Base-by-base conservation (phyloP, 371 early-diverging fungal species). In the Gilbertella persicaria region DNA sequence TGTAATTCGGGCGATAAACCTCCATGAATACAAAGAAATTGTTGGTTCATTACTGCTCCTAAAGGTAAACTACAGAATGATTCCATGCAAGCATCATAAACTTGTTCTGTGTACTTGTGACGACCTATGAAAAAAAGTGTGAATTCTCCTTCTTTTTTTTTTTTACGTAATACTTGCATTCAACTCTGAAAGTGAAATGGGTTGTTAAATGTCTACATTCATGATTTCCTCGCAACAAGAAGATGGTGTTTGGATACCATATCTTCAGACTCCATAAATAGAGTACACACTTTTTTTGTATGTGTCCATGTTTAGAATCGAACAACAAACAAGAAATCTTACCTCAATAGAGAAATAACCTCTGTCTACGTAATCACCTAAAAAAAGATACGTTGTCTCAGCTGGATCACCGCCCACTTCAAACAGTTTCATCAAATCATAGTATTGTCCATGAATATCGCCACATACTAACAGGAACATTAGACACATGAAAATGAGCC, bases 401-500 rank as follows among this genome's bases (percentile, higher is more conserved):
- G 87, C 86, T 23, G 99, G 98, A 62, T 92, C 87, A 16, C 99
- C 99, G 38, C 97, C 95, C 13, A 97, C 94, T 66, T 97, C 94
- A 70, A 99, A 96, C 19, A 99, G 80, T 66, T 96, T 97, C 90
- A 99, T 91, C 63, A 99, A 80, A 75, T 99, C 99, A 64, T 87
- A 96, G 73, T 89, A 99, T 73, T 99, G 99, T 8, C 99, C 99
- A 69, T 99, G 99, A 28, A 99, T 91, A 77, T 99, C 99, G 33
- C 99, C 99, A 66, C 98, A 96, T 12, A 97, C 94, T 86, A 35
- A 19, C 3, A 14, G 19, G 4, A 40, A 7, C 40, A 40, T 40
- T 9, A 40, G 40, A 4, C 45, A 16, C 33, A 19, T 5, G 2
- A 24, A 0, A 9, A 13, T 25, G 8, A 12, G 4, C 4, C 16